phyloP scores from a whole-genome alignment of 1,284 basidiomycete genomes.

The Sporisorium reilianum region DNA sequence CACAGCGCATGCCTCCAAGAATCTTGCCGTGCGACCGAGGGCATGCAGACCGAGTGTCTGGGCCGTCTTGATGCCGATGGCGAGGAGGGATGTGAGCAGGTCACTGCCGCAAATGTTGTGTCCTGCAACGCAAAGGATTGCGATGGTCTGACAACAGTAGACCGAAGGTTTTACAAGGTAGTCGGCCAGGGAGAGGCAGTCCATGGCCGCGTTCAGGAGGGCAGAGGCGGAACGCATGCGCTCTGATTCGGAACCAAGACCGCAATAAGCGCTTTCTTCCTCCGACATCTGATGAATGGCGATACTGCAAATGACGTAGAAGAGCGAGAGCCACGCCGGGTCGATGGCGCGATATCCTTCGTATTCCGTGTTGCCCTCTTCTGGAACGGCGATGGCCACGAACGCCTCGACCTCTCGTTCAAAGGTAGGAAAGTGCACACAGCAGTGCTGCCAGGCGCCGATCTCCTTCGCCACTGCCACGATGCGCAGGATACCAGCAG shows the following conservation, averaged over 20 bases:
- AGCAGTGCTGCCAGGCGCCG: constrained; percentile 55
- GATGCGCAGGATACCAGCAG: constrained; percentile 25
- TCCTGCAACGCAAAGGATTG: constrained; percentile 51
- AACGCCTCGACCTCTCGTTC: constrained; percentile 47
- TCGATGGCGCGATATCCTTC: constrained; percentile 43
- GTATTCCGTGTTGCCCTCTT: constrained; percentile 13
- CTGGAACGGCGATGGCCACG: constrained; percentile 23
- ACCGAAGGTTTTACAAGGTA: constrained; percentile 49
- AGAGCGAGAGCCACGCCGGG: constrained; percentile 50
- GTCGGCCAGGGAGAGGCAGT: constrained; percentile 44
- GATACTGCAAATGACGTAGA: constrained; percentile 51
- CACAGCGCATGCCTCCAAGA: constrained; percentile 32
- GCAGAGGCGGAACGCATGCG: constrained; percentile 26
- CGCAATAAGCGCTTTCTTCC: constrained; percentile 36
- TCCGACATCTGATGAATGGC: constrained; percentile 56
- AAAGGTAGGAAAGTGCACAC: constrained; percentile 52
- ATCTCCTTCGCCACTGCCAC: constrained; percentile 46
- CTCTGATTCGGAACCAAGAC: constrained; percentile 24
- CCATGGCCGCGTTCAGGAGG: constrained; percentile 48
- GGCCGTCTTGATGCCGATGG: constrained; percentile 55
- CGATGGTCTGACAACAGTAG: constrained; percentile 53
- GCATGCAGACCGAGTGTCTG: constrained; percentile 51
- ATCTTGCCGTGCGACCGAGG: constrained; percentile 38
- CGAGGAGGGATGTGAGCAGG: constrained; percentile 48
- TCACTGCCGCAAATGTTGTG: constrained; percentile 57